These are phyloP conservation scores for Rhizopogon sp. DNA, from an alignment of 768 basidiomycete species.

Conservation along the genomic window DNA sequence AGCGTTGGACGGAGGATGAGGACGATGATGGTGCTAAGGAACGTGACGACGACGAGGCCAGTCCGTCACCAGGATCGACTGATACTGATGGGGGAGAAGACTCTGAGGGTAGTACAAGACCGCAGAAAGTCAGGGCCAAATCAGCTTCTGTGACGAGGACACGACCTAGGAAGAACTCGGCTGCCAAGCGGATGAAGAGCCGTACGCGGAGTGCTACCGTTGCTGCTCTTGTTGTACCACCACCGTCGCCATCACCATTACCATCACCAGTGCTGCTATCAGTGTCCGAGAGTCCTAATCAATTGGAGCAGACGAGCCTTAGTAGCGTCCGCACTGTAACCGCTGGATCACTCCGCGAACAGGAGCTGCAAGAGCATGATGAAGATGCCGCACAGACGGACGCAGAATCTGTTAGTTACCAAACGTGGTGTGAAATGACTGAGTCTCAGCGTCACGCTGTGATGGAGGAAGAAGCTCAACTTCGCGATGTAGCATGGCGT, in stretches of 20 bases:
- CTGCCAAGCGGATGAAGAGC: conserved; percentile 21
- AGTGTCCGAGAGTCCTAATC: conserved; percentile 8
- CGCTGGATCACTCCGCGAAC: conserved; percentile 43
- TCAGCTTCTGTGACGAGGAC: conserved; percentile 26
- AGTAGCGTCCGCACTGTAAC: conserved; percentile 73
- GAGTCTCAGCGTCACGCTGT: conserved; percentile 21
- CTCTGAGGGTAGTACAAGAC: conserved; percentile 9
- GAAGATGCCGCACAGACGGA: conserved; percentile 22
- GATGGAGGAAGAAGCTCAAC: conserved; percentile 42
- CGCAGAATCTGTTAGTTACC: conserved; percentile 12
- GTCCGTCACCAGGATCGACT: conserved; percentile 55
- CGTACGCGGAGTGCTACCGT: conserved; percentile 65
- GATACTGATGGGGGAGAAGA: conserved; percentile 42
- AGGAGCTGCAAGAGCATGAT: conserved; percentile 20
- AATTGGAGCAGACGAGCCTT: conserved; percentile 45
- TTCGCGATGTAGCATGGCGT: conserved; percentile 53
- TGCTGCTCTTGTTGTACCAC: conserved; percentile 49
- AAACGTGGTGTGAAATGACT: conserved; percentile 24
- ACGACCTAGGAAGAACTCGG: conserved; percentile 26
- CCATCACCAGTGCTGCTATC: conserved; percentile 4
- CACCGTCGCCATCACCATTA: conserved; percentile 13
- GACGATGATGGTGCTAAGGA: conserved; percentile 22
- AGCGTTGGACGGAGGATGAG: conserved; percentile 52
- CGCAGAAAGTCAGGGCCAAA: conserved; percentile 1
- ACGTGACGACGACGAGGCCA: conserved; percentile 46